phyloP scores from a whole-genome alignment of 2,329 filamentous ascomycete genomes.

The Elsinoe perseae region DNA sequence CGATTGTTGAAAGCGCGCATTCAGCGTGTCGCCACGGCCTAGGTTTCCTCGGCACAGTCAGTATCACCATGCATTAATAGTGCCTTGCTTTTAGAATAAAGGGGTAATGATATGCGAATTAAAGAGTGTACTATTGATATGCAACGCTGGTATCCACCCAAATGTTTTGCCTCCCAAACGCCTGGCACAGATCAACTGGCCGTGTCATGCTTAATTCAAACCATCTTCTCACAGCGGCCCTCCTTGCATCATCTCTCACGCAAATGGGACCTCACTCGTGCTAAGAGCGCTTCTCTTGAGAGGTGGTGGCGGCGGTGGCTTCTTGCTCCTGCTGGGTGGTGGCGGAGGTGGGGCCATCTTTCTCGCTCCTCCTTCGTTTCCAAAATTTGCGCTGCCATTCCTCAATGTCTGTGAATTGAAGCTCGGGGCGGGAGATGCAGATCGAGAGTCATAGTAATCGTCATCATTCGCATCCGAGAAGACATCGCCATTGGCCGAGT shows the following conservation, averaged over 20 bases:
- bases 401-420: constrained; percentile 38
- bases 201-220: neutral
- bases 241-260: neutral
- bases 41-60: no score
- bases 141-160: neutral
- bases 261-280: constrained; percentile 29
- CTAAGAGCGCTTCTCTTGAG: constrained; percentile 52
- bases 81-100: neutral
- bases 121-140: neutral
- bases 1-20: no score
- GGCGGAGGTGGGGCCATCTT: constrained; percentile 57
- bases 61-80: no score
- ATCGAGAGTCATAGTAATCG: constrained; percentile 43
- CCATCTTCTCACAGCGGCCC: neutral
- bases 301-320: constrained; percentile 57
- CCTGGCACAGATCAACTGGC: constrained; percentile 4
- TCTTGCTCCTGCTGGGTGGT: constrained; percentile 54
- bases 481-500: constrained; percentile 36
- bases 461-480: constrained; percentile 47
- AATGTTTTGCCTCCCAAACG: neutral
- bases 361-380: constrained; percentile 23
- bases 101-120: neutral
- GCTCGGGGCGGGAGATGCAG: constrained; percentile 48
- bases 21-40: no score
- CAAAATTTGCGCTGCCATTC: constrained; percentile 27